These are phyloP conservation scores for Myxozyma udenii DNA, from an alignment of 805 yeast genomes.

Conservation along the genomic window DNA sequence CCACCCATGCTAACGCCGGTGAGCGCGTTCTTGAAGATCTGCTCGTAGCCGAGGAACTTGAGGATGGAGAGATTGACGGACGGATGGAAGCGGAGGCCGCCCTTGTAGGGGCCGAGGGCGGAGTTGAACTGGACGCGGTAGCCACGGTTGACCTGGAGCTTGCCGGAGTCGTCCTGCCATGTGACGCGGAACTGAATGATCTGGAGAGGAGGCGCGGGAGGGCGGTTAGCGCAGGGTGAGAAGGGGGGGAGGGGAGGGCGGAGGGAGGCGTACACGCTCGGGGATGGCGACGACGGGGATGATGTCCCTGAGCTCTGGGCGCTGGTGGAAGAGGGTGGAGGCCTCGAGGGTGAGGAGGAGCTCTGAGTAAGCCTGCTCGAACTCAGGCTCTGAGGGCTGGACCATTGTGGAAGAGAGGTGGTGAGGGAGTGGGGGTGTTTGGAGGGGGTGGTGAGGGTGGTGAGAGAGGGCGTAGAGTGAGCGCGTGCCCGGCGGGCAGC, in stretches of 20 bases:
- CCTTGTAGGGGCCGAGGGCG: constrained; percentile 98
- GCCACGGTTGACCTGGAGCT: constrained; percentile 90
- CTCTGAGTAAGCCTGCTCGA: constrained; percentile 97
- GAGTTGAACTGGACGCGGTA: constrained; percentile 98
- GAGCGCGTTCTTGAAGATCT: constrained; percentile 95
- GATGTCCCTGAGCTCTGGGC: constrained; percentile 86
- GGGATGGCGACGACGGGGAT: constrained; percentile 90
- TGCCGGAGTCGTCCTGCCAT: constrained; percentile 96
- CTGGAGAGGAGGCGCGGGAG: constrained; percentile 1
- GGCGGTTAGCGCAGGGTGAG: neutral
- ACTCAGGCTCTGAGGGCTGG: constrained; percentile 88
- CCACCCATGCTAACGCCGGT: constrained; percentile 99
- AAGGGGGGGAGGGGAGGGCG: neutral
- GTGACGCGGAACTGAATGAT: constrained; percentile 92
- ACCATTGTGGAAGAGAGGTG: constrained; percentile 14
- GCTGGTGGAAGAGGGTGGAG: constrained; percentile 82
- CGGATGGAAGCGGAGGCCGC: constrained; percentile 98
- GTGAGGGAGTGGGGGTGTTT: neutral
- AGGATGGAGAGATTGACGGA: constrained; percentile 91
- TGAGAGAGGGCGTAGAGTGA: neutral
- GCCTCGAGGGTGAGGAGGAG: constrained; percentile 81
- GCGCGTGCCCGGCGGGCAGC: too few species aligned
- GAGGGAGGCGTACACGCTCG: constrained; percentile 55
- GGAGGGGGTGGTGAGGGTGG: neutral
- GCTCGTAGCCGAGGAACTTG: constrained; percentile 97